Evolutionary conservation across 257 asterid species (phyloP), one percentile per base, ranked within the genome.

Genomic region (Osmanthus fragrans): DNA sequence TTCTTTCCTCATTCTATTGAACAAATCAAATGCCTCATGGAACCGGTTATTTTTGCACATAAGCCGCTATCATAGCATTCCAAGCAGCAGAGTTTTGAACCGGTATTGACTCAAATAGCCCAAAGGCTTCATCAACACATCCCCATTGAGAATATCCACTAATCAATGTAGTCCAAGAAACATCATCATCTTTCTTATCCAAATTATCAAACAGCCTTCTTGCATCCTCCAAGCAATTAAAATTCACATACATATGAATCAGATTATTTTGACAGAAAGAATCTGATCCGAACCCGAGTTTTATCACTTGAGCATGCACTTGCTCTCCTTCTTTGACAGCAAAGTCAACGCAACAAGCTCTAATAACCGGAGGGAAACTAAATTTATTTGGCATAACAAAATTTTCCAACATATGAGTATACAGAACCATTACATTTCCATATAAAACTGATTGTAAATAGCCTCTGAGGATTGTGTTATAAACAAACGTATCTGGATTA

Each of bases 161-260:
- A 58, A 92, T 92, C 89, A 92, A 76, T 30, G 97, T 89, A n/a
- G 97, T 94, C 94, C 96, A 94, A 69, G 98, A 88, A 80, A 94
- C 92, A 75, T 86, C 92, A 75, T 86, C 87, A 75, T 92, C 94
- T 85, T 83, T 91, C 18, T 56, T 11, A 3, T 12, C 80, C 84
- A 90, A 66, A 36, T 63, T 72, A 79, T 86, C 90, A 54, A 94
- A 92, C 81, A 87, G 96, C 87, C 78, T 86, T 37, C 47, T 83
- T 0, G 96, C 97, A 32, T 88, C 90, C 71, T 87, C 93, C 89
- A 89, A 75, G 8, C 76, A 80, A 64, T 76, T 84, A 75, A 89
- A 87, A 39, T 74, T 86, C 75, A 80, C 96, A 64, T 94, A 94
- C 97, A 94, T 87, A 45, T 85, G 90, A 76, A 90, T 90, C 96